phyloP scores from a whole-genome alignment of 345 rosid species.

The Linum tenue region DNA sequence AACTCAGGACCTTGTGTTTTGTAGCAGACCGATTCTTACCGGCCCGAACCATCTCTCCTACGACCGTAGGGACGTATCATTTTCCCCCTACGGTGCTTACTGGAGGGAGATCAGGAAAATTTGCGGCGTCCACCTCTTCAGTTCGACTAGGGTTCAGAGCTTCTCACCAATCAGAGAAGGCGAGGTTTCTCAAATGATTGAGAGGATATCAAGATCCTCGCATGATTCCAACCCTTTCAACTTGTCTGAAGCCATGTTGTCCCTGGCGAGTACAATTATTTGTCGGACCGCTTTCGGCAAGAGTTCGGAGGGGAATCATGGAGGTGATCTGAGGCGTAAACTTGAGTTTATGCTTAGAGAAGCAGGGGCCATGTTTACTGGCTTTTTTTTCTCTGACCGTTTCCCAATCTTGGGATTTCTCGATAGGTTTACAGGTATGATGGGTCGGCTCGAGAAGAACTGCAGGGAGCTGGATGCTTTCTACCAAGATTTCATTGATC shows the following conservation, averaged over 20 bases:
- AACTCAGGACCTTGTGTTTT: slow-evolving; percentile 34
- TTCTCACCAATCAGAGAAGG: slow-evolving; percentile 32
- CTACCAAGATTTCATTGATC: slow-evolving; percentile 31
- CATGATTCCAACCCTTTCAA: slow-evolving; percentile 10
- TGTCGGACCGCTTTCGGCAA: slow-evolving; percentile 37
- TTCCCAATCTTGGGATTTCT: no score
- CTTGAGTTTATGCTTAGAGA: slow-evolving; percentile 26
- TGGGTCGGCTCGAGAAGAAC: slow-evolving; percentile 21
- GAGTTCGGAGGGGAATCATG: slow-evolving; percentile 18
- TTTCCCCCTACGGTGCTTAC: slow-evolving; percentile 26
- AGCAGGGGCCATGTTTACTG: slow-evolving; percentile 17
- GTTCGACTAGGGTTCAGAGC: slow-evolving; percentile 19
- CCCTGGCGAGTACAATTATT: slow-evolving; percentile 19
- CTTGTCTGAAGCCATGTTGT: slow-evolving; percentile 9
- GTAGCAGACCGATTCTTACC: slow-evolving; percentile 29
- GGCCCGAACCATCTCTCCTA: slow-evolving; percentile 35
- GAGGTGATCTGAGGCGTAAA: slow-evolving; percentile 14
- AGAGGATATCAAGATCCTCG: slow-evolving; percentile 15
- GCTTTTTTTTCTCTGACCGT: slow-evolving; percentile 8
- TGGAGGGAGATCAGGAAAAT: slow-evolving; percentile 39
- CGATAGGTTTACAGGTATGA: slow-evolving; percentile 10
- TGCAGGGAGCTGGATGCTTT: slow-evolving; percentile 28
- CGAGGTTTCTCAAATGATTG: slow-evolving; percentile 32
- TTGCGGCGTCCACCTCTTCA: slow-evolving; percentile 31
- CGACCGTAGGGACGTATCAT: slow-evolving; percentile 23